Conservation (phyloP, 257 asterid genomes). For the Ajuga chamaepitys region DNA sequence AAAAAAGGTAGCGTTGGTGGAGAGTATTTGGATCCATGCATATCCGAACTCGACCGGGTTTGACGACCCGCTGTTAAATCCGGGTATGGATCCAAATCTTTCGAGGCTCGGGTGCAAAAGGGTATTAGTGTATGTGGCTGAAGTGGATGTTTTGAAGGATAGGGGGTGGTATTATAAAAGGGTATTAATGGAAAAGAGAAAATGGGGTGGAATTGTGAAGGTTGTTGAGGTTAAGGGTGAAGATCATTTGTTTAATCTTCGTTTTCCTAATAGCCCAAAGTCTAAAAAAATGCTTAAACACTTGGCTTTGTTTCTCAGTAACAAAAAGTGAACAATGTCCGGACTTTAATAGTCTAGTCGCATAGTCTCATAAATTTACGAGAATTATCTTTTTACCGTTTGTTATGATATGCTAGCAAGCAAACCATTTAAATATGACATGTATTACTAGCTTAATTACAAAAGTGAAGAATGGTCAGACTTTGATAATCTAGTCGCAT, state of each 20-base stretch:
- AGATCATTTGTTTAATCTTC: conserved; percentile 22
- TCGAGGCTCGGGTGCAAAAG: conserved; percentile 13
- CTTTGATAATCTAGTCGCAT: too few species aligned
- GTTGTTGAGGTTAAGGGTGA: conserved; percentile 25
- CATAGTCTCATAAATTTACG: too few species aligned
- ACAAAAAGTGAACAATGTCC: too few species aligned
- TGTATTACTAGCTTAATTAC: too few species aligned
- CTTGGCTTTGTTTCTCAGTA: conserved; percentile 27
- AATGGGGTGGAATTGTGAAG: conserved; percentile 25
- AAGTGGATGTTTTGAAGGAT: conserved; percentile 21
- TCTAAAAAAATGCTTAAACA: conserved; percentile 12
- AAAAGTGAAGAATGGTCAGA: too few species aligned
- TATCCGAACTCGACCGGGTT: conserved; percentile 38
- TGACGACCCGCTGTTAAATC: conserved; percentile 40
- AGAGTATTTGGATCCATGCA: conserved; percentile 35
- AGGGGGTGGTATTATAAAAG: conserved; percentile 21
- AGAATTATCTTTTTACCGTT: too few species aligned
- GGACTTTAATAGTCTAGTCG: too few species aligned
- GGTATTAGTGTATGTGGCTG: conserved; percentile 33
- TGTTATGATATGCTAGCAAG: too few species aligned
- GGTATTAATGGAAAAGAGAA: conserved; percentile 7
- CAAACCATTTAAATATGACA: too few species aligned
- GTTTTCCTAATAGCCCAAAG: not conserved
- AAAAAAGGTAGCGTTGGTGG: not conserved
- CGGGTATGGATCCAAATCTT: conserved; percentile 22